phyloP scores from a whole-genome alignment of 78 protist genomes.

The Guillardia theta region DNA sequence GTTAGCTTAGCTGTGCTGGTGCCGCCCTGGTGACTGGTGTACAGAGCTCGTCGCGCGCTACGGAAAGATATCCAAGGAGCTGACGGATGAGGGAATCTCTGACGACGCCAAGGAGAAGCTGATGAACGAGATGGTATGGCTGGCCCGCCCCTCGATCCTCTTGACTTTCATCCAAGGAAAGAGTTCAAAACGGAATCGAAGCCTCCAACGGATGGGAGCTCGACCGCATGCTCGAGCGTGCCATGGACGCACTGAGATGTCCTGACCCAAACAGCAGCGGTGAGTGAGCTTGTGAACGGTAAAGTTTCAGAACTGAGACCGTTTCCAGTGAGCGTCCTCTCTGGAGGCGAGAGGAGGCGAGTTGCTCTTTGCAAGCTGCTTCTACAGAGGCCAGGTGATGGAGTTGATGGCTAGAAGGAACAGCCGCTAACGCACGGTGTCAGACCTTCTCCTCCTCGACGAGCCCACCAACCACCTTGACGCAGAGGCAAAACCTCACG shows the following conservation, averaged over 20 bases:
- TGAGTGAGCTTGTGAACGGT: no score
- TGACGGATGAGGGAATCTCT: background rate
- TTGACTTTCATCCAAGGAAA: background rate
- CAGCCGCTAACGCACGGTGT: no score
- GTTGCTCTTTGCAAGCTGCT: slow-evolving; percentile 46
- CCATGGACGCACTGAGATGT: slow-evolving; percentile 42
- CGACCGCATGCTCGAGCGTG: slow-evolving; percentile 48
- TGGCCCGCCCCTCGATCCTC: background rate
- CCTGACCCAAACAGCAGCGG: slow-evolving; percentile 25
- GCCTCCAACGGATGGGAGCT: slow-evolving; percentile 49
- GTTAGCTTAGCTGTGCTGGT: no score
- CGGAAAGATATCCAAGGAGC: background rate
- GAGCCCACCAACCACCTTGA: slow-evolving; percentile 34
- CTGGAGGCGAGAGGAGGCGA: background rate
- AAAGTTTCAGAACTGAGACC: no score
- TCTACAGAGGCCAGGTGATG: no score
- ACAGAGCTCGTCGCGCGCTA: no score
- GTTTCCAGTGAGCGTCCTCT: background rate
- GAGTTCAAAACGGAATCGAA: slow-evolving; percentile 25
- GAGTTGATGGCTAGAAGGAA: no score
- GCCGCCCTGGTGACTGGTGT: no score
- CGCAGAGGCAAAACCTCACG: background rate
- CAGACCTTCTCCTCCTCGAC: slow-evolving; percentile 9
- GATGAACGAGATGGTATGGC: background rate
- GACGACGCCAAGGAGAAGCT: slow-evolving; percentile 38